Percentiles rank a stretch among this genome's conserved stretches.
Evolutionary conservation across 2,329 filamentous ascomycete genomes (phyloP).

Genomic region (Allantophomopsis lycopodina): DNA sequence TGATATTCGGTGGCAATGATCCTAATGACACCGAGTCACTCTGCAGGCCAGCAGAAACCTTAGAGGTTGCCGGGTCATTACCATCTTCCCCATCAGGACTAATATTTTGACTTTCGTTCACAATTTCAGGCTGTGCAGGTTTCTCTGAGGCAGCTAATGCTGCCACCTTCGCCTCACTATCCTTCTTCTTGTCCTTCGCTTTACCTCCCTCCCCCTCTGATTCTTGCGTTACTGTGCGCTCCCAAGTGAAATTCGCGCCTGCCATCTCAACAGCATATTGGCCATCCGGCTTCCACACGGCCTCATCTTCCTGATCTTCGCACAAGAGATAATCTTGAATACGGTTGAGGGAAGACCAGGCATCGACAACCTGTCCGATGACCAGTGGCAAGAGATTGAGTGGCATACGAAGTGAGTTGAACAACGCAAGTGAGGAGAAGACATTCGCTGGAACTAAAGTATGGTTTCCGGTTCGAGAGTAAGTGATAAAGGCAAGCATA

Average conservation of each 20-base stretch:
- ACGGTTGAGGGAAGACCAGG: constrained; percentile 69
- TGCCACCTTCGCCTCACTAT: not conserved
- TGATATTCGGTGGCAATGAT: constrained; percentile 5
- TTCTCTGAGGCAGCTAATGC: constrained; percentile 11
- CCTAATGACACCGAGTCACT: constrained; percentile 10
- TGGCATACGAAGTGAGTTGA: constrained; percentile 83
- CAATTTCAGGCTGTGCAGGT: constrained; percentile 29
- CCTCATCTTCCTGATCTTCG: constrained; percentile 70
- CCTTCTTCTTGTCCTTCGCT: constrained; percentile 27
- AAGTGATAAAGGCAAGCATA: constrained; percentile 88
- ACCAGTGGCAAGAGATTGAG: constrained; percentile 81
- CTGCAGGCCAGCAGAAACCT: constrained; percentile 4
- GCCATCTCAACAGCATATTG: constrained; percentile 60
- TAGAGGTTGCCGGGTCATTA: constrained; percentile 11
- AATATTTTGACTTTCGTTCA: constrained; percentile 17
- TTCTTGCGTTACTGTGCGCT: constrained; percentile 46
- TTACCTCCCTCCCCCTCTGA: constrained; percentile 42
- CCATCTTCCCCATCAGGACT: constrained; percentile 17
- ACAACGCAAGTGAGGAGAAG: constrained; percentile 87
- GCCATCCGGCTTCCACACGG: constrained; percentile 37
- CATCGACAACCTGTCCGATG: constrained; percentile 81
- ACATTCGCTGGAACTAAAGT: constrained; percentile 60
- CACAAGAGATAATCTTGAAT: constrained; percentile 80
- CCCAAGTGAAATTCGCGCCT: constrained; percentile 78
- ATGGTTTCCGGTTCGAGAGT: constrained; percentile 49